These are phyloP conservation scores for Metschnikowia aberdeeniae DNA, from an alignment of 805 yeast species.

Conservation along the genomic window DNA sequence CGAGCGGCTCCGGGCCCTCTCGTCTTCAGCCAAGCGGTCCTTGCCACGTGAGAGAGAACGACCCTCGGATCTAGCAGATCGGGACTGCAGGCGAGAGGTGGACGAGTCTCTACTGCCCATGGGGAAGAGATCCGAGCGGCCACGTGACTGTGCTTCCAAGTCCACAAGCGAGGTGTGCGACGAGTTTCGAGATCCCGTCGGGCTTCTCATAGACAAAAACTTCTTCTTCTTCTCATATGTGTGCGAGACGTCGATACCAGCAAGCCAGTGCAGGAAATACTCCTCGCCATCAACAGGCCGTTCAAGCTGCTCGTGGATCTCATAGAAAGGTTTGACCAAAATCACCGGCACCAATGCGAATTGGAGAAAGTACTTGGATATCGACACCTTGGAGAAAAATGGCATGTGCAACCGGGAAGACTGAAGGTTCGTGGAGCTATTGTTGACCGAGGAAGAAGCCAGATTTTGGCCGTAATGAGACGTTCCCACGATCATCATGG, in stretches of 20 bases:
- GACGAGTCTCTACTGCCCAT: constrained; percentile 11
- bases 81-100: constrained; percentile 8
- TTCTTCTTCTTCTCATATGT: constrained; percentile 17
- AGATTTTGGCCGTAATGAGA: constrained; percentile 24
- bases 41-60: neutral
- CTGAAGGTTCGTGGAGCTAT: constrained; percentile 4
- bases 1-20: constrained; percentile 9
- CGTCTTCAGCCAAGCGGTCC: neutral
- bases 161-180: constrained; percentile 14
- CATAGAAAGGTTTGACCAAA: constrained; percentile 38
- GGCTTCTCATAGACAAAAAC: constrained; percentile 13
- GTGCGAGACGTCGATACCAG: constrained; percentile 21
- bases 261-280: constrained; percentile 37
- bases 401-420: constrained; percentile 17
- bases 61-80: constrained; percentile 5
- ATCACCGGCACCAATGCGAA: constrained; percentile 44
- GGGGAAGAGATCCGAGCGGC: constrained; percentile 6
- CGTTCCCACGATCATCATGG: constrained; percentile 45
- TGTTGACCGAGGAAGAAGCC: constrained; percentile 5
- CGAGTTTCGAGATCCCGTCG: constrained; percentile 11
- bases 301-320: constrained; percentile 26
- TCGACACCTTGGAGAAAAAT: constrained; percentile 31
- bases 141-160: constrained; percentile 7
- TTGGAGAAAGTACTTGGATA: constrained; percentile 39
- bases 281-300: constrained; percentile 29